These are phyloP conservation scores for Coniochaeta prunicola DNA, from an alignment of 2,329 filamentous ascomycete genomes.

Conservation along the genomic window DNA sequence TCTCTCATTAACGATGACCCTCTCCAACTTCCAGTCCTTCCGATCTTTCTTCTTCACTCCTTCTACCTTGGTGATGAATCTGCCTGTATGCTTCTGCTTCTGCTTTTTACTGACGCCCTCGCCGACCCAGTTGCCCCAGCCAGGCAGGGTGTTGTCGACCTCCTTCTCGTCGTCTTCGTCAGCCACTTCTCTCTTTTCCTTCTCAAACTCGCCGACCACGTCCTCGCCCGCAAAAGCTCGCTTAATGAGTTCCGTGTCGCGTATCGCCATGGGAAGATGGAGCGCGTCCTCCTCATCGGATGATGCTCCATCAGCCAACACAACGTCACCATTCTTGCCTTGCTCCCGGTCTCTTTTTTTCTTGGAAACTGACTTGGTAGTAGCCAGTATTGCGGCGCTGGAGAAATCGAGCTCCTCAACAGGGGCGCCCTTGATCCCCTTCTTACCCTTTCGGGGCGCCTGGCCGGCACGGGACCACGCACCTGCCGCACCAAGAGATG, in stretches of 20 bases:
- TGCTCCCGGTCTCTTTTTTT: constrained; percentile 18
- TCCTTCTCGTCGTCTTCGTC: constrained; percentile 77
- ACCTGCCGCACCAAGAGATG: constrained; percentile 23
- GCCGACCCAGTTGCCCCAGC: constrained; percentile 91
- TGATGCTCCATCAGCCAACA: constrained; percentile 25
- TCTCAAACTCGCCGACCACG: constrained; percentile 70
- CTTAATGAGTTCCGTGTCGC: constrained; percentile 63
- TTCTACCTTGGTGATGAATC: constrained; percentile 58
- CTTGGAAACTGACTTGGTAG: constrained; percentile 15
- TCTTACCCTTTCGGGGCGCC: constrained; percentile 30
- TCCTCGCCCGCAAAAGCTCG: constrained; percentile 85
- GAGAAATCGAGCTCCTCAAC: constrained; percentile 33
- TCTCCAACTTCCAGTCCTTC: constrained; percentile 73
- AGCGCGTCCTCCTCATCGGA: constrained; percentile 39
- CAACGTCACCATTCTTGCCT: constrained; percentile 9
- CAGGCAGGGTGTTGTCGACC: constrained; percentile 77
- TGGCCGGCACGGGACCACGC: constrained; percentile 33
- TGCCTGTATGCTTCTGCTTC: constrained; percentile 54
- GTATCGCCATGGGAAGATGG: constrained; percentile 50
- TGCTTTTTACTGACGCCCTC: constrained; percentile 69
- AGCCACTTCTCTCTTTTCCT: constrained; percentile 67
- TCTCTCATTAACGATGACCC: constrained; percentile 91
- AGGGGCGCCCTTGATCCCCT: constrained; percentile 18
- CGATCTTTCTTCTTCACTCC: constrained; percentile 71
- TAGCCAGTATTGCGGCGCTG: constrained; percentile 20